Base-by-base conservation (phyloP, 805 yeast species). In the Saccharomycopsis sp. region DNA sequence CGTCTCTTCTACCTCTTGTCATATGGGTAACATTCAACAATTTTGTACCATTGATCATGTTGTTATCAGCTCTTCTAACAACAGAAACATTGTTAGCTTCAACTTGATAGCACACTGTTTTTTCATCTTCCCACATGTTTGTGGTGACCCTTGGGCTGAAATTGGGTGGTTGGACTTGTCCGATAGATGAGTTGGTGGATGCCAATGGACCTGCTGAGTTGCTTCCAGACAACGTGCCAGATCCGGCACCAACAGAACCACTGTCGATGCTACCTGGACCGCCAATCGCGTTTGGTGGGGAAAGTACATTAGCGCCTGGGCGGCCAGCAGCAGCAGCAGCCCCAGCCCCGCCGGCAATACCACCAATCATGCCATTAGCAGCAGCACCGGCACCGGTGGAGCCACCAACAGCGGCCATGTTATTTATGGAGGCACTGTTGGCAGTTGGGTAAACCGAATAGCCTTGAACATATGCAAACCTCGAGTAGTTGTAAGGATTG, bases 91-190 rank as follows among this genome's bases (percentile, higher is more conserved):
- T 77, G 52, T 77, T 75, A 37, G 80, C 77, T 46, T 77, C 84
- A 37, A 77, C 84, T 56, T 77, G 85, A 57, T 77, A 77, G 53
- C 85, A 77, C 33, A 77, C 61, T 1, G 85, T 77, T 50, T 74
- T 75, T 52, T 77, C 84, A 53, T 77, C 84, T 58, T 77, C 84
- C 84, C 84, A 77, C 77, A 76, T 75, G 9, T 82, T 77, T 18
- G 84, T 77, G 34, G 83, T 77, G 43, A 77, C 76, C 48, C 79
- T 64, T 6, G 81, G 84, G 25, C 80, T 61, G 38, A 65, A 57
- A 2, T 66, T 66, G 7, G 60, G 59, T 1, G 67, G 67, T 48
- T 59, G 67, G 18, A 62, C 45, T 46, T 63, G 67, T 4, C 67
- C 67, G 16, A 38, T 12, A 23, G 42, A n/a, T n/a, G n/a, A n/a